These are phyloP conservation scores for Amanita pseudoporphyria DNA, from an alignment of 768 basidiomycete genomes.

Conservation along the genomic window DNA sequence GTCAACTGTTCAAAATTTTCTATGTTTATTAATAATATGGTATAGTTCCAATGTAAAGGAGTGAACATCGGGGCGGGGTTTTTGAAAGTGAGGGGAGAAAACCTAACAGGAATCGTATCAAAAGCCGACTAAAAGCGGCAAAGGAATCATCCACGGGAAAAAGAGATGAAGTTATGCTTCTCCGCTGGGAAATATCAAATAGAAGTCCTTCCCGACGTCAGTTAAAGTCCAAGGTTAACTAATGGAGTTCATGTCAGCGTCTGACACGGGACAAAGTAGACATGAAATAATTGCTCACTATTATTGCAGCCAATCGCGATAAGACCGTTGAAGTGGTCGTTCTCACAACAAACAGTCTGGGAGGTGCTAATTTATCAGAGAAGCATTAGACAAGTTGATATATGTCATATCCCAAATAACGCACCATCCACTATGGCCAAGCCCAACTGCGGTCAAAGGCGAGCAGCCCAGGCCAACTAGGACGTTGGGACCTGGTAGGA, in stretches of 20 bases:
- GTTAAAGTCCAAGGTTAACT: conserved; percentile 18
- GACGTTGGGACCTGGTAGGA: conserved; percentile 12
- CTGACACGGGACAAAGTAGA: no score
- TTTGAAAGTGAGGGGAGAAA: conserved; percentile 1
- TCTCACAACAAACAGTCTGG: conserved; percentile 38
- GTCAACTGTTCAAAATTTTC: neutral
- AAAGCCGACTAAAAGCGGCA: neutral
- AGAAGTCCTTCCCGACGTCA: neutral
- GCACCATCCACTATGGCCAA: conserved; percentile 25
- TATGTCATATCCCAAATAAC: conserved; percentile 1
- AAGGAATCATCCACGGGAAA: neutral
- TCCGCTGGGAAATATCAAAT: neutral
- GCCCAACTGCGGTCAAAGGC: conserved; percentile 21
- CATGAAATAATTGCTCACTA: conserved; percentile 20
- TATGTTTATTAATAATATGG: neutral
- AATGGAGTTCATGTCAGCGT: neutral
- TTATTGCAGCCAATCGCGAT: conserved; percentile 33
- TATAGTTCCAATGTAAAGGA: neutral
- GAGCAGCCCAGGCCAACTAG: conserved; percentile 28
- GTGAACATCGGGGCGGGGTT: neutral
- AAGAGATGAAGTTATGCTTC: neutral
- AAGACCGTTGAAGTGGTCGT: conserved; percentile 34
- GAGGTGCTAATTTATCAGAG: conserved; percentile 16
- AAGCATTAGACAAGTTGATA: neutral
- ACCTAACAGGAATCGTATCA: neutral